These are phyloP conservation scores for Didymella sp. DNA, from an alignment of 2,329 filamentous ascomycete genomes.

Conservation along the genomic window DNA sequence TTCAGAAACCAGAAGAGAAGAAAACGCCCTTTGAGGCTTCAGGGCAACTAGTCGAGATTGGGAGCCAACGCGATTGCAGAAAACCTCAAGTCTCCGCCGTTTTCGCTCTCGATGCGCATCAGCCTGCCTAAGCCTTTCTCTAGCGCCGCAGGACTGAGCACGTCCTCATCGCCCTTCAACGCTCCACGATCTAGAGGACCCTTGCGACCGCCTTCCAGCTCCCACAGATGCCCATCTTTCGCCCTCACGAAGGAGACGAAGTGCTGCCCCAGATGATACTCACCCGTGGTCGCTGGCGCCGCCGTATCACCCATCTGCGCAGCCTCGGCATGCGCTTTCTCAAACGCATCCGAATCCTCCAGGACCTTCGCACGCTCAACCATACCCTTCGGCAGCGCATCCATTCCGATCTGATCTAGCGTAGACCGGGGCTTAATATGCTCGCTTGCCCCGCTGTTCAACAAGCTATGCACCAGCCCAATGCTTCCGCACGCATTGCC, in stretches of 20 bases:
- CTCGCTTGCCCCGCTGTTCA: constrained; percentile 57
- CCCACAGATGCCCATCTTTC: constrained; percentile 55
- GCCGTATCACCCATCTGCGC: constrained; percentile 53
- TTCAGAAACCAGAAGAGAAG: no score
- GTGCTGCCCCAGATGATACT: constrained; percentile 48
- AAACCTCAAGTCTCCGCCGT: constrained; percentile 52
- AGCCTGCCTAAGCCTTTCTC: constrained; percentile 51
- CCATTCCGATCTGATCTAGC: constrained; percentile 55
- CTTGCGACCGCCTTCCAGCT: constrained; percentile 55
- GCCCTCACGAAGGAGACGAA: constrained; percentile 58
- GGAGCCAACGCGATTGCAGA: constrained; percentile 54
- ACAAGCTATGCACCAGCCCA: constrained; percentile 61
- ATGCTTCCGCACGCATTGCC: constrained; percentile 66
- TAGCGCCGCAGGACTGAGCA: constrained; percentile 53
- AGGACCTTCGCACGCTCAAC: constrained; percentile 59
- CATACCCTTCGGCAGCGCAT: constrained; percentile 55
- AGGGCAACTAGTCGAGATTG: no score
- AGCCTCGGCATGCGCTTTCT: constrained; percentile 53
- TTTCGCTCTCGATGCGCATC: constrained; percentile 47
- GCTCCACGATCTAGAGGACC: constrained; percentile 55
- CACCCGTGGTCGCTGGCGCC: constrained; percentile 40
- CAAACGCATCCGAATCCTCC: constrained; percentile 56
- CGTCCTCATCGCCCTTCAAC: constrained; percentile 53
- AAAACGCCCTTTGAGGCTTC: no score
- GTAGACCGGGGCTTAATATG: constrained; percentile 54